These are phyloP conservation scores for Didymellaceae sp. DNA, from an alignment of 2,329 filamentous ascomycete genomes.

Conservation along the genomic window DNA sequence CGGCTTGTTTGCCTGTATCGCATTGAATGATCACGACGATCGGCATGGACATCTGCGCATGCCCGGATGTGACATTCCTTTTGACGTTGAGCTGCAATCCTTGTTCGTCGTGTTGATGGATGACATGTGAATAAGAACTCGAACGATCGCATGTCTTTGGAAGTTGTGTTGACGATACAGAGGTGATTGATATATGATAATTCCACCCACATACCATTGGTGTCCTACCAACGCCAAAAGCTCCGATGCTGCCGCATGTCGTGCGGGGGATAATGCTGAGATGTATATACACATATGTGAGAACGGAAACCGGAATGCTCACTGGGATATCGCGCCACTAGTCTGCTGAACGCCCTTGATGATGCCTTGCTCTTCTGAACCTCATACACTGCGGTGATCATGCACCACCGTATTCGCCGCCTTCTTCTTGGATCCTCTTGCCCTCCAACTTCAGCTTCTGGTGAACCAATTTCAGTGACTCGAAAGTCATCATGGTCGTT, in stretches of 20 bases:
- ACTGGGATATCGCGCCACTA: slow-evolving; percentile 25
- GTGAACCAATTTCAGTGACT: slow-evolving; percentile 69
- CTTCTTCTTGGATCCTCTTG: slow-evolving; percentile 30
- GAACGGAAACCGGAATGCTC: slow-evolving; percentile 26
- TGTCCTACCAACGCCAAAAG: slow-evolving; percentile 27
- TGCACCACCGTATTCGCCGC: slow-evolving; percentile 5
- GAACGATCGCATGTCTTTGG: neutral
- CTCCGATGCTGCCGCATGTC: slow-evolving; percentile 27
- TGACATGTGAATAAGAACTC: neutral
- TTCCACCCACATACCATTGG: slow-evolving; percentile 5
- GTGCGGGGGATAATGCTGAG: slow-evolving; percentile 22
- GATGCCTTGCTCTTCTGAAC: slow-evolving; percentile 11
- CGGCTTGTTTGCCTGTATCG: too few species aligned
- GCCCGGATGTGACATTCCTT: too few species aligned
- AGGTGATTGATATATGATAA: slow-evolving; percentile 9
- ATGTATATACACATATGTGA: slow-evolving; percentile 33
- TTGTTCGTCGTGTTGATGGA: neutral
- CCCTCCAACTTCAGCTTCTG: slow-evolving; percentile 62
- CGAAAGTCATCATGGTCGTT: slow-evolving; percentile 97
- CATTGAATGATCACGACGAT: too few species aligned
- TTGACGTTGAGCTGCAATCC: too few species aligned
- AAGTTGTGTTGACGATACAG: slow-evolving; percentile 15
- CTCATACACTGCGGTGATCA: neutral
- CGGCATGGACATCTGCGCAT: too few species aligned
- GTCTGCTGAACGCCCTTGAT: slow-evolving; percentile 24